phyloP scores from a whole-genome alignment of 1,284 basidiomycete genomes.

The Phlebopus sp. region DNA sequence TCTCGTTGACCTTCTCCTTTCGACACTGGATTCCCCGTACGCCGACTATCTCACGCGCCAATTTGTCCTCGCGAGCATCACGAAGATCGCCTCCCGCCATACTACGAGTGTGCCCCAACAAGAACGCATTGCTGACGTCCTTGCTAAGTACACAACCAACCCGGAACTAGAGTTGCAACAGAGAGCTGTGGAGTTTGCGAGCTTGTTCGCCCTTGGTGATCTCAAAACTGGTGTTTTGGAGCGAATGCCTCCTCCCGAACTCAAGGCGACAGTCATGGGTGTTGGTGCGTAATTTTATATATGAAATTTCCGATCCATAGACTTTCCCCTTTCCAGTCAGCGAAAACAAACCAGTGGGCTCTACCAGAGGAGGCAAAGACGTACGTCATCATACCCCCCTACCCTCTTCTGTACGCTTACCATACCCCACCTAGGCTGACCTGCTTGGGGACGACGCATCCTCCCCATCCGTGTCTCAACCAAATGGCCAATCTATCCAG shows the following conservation, averaged over 20 bases:
- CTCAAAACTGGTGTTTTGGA: constrained; percentile 90
- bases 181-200: constrained; percentile 92
- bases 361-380: constrained; percentile 76
- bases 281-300: constrained; percentile 49
- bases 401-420: constrained; percentile 9
- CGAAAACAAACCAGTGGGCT: constrained; percentile 92
- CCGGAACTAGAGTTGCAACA: constrained; percentile 96
- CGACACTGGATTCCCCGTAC: constrained; percentile 92
- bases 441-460: constrained; percentile 74
- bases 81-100: constrained; percentile 85
- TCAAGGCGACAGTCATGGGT: constrained; percentile 92
- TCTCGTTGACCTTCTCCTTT: constrained; percentile 83
- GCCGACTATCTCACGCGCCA: constrained; percentile 89
- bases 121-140: constrained; percentile 73
- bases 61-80: constrained; percentile 87
- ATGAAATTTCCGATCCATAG: not conserved
- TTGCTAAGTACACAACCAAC: constrained; percentile 77
- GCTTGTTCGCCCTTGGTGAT: constrained; percentile 73
- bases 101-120: constrained; percentile 67
- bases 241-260: constrained; percentile 96
- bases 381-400: constrained; percentile 35
- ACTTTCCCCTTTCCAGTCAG: constrained; percentile 54
- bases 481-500: constrained; percentile 48
- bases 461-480: constrained; percentile 22
- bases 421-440: constrained; percentile 48